These are phyloP conservation scores for Talaromyces sp. DNA, from an alignment of 2,329 filamentous ascomycete genomes.

Conservation along the genomic window DNA sequence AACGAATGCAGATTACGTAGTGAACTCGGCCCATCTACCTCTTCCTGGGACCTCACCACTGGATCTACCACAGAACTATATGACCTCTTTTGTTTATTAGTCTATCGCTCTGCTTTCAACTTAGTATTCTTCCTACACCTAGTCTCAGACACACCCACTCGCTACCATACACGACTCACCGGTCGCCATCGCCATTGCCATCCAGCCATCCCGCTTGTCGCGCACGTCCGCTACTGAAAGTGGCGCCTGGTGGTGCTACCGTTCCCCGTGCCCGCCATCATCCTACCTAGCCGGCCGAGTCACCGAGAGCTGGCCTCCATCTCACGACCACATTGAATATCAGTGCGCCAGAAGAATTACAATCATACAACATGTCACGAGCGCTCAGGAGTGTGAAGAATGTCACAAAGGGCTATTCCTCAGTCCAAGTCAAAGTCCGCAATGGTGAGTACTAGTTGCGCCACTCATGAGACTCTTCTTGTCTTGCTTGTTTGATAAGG, in stretches of 20 bases:
- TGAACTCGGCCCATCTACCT: constrained; percentile 6
- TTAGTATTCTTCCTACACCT: background rate
- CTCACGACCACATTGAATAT: background rate
- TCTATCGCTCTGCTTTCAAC: background rate
- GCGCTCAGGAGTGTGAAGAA: constrained; percentile 98
- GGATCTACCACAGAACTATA: background rate
- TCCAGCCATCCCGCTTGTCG: background rate
- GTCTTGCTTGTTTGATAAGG: background rate
- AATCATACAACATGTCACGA: constrained; percentile 70
- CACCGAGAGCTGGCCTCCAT: constrained; percentile 14
- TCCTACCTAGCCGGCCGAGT: background rate
- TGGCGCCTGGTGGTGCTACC: constrained; percentile 6
- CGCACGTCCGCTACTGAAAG: constrained; percentile 3
- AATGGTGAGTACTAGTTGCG: constrained; percentile 65
- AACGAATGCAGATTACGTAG: constrained; percentile 2
- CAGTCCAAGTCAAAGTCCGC: constrained; percentile 94
- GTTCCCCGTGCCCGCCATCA: background rate
- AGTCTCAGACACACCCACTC: background rate
- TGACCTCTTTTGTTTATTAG: background rate
- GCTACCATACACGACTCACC: background rate
- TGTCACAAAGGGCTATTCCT: constrained; percentile 97
- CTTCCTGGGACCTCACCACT: background rate
- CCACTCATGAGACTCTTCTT: background rate
- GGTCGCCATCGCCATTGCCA: background rate
- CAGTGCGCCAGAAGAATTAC: background rate